A percentile compares a stretch with the other conserved stretches of the same genome.
These are phyloP conservation scores for Crithidia expoeki DNA, from an alignment of 208 protist species.

Conservation along the genomic window DNA sequence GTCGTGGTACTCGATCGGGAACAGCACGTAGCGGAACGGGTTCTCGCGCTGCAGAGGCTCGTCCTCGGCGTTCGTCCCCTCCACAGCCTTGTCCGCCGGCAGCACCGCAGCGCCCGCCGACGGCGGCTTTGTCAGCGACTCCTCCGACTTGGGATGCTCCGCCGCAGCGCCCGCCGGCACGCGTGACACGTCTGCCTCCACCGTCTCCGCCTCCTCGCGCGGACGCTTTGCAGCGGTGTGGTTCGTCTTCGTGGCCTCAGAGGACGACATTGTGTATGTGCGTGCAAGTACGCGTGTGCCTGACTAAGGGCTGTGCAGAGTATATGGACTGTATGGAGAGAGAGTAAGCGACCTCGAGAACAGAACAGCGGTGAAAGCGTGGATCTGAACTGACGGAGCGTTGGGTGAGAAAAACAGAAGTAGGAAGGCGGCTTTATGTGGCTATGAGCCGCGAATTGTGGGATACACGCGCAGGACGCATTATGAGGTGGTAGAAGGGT, in stretches of 20 bases:
- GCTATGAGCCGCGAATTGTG: too few species aligned
- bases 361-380: too few species aligned
- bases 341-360: too few species aligned
- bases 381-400: too few species aligned
- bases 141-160: conserved; percentile 5
- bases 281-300: neutral
- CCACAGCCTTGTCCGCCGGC: conserved; percentile 4
- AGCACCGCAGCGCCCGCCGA: conserved; percentile 9
- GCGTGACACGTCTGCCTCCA: conserved; percentile 9
- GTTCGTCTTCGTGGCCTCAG: neutral
- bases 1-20: conserved; percentile 97
- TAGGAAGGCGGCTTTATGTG: too few species aligned
- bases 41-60: conserved; percentile 97
- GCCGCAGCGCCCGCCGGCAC: neutral
- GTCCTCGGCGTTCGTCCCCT: conserved; percentile 35
- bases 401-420: too few species aligned
- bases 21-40: conserved; percentile 97
- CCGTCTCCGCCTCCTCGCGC: conserved; percentile 2
- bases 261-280: conserved; percentile 13
- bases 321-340: neutral
- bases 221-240: conserved; percentile 11
- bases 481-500: too few species aligned
- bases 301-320: neutral
- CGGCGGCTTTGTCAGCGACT: conserved; percentile 14
- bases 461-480: too few species aligned